Conservation (phyloP, 108 stramenopile species). For the Pseudonitzschia delicatissima region DNA sequence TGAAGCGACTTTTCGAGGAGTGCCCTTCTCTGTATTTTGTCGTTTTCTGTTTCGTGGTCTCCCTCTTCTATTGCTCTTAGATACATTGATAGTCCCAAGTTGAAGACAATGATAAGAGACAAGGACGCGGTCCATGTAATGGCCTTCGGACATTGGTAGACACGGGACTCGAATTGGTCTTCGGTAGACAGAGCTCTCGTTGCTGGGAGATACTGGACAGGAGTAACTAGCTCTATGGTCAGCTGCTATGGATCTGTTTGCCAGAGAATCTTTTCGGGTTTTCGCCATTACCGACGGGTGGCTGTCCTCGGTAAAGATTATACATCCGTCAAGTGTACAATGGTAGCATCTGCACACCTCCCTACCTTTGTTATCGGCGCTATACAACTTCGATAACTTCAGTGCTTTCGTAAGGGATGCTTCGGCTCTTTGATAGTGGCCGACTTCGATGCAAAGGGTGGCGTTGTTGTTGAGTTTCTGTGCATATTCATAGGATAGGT, state of each 20-base stretch:
- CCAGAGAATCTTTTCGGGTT: background rate
- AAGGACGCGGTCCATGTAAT: slow-evolving; percentile 4
- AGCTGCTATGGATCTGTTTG: background rate
- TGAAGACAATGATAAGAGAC: background rate
- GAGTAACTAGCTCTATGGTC: background rate
- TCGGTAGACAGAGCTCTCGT: slow-evolving; percentile 8
- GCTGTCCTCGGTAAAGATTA: slow-evolving; percentile 8
- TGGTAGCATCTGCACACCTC: background rate
- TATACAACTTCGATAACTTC: background rate
- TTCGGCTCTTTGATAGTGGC: background rate
- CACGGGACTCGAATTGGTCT: slow-evolving; percentile 20
- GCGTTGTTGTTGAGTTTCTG: background rate
- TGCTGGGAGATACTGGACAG: background rate
- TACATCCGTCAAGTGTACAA: slow-evolving; percentile 20
- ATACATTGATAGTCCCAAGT: background rate
- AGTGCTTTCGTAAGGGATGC: background rate
- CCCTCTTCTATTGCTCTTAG: background rate
- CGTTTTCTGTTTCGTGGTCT: background rate
- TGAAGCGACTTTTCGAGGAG: background rate
- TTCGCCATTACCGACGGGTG: background rate
- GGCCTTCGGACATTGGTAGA: background rate
- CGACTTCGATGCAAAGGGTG: background rate
- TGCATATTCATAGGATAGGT: too few relatives aligned
- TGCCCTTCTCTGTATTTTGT: too few relatives aligned
- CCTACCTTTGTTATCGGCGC: background rate